Percentiles rank a stretch among this genome's conserved stretches.
phyloP scores from a whole-genome alignment of 139 green algal species.

The Edaphochlamys debaryana region DNA sequence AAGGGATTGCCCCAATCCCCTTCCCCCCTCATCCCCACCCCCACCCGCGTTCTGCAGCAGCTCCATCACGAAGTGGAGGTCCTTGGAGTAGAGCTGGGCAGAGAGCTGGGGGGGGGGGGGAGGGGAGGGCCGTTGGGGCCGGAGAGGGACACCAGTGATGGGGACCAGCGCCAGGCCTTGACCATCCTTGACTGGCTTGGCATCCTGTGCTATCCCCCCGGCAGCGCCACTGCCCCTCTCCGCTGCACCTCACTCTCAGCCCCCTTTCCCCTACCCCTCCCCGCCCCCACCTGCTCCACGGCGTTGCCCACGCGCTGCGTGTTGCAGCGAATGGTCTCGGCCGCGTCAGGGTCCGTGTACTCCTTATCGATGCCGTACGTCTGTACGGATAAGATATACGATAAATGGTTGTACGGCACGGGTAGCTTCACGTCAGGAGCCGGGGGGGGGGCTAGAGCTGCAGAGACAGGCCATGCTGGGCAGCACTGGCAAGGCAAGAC shows the following conservation, averaged over 20 bases:
- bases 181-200: no score
- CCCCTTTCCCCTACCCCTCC: background rate
- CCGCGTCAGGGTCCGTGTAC: conserved; percentile 2
- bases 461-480: background rate
- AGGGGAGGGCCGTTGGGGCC: background rate
- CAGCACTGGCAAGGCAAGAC: background rate
- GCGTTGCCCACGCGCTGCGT: conserved; percentile 16
- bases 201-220: no score
- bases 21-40: no score
- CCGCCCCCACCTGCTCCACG: conserved; percentile 9
- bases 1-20: no score
- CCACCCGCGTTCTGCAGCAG: conserved; percentile 59
- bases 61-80: conserved; percentile 62
- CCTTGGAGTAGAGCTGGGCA: conserved; percentile 45
- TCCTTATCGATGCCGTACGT: conserved; percentile 26
- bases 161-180: background rate
- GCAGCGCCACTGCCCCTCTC: background rate
- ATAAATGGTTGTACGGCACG: background rate
- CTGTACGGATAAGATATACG: background rate
- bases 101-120: conserved; percentile 6
- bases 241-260: background rate
- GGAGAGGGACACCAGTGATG: background rate
- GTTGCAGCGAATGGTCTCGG: conserved; percentile 16
- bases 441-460: background rate
- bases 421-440: no score